These are phyloP conservation scores for Exophiala dermatitidis DNA, from an alignment of 2,329 filamentous ascomycete species.

Conservation along the genomic window DNA sequence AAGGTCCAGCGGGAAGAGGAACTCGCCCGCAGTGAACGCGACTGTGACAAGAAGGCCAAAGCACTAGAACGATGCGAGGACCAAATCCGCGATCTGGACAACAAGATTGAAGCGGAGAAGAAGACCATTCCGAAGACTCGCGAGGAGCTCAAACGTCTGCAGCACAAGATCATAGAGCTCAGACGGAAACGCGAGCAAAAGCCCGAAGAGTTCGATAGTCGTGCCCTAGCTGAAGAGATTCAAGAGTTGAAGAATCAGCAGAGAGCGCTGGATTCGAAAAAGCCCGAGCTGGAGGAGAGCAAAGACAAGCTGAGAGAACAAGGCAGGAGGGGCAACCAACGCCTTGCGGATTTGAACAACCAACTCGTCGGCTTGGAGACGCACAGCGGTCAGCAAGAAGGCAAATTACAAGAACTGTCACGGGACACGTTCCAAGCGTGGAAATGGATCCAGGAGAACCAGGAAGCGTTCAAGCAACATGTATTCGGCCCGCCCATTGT, in stretches of 20 bases:
- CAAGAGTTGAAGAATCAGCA: constrained; percentile 11
- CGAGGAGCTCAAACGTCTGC: constrained; percentile 45
- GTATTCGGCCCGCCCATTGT: constrained; percentile 77
- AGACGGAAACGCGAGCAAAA: constrained; percentile 56
- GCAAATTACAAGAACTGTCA: constrained; percentile 55
- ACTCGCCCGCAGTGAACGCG: constrained; percentile 40
- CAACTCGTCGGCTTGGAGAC: constrained; percentile 60
- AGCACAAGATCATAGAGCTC: constrained; percentile 55
- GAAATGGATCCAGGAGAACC: constrained; percentile 73
- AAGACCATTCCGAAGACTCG: constrained; percentile 47
- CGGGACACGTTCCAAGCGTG: constrained; percentile 63
- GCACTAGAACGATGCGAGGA: constrained; percentile 37
- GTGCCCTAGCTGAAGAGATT: constrained; percentile 17
- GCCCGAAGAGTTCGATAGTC: constrained; percentile 57
- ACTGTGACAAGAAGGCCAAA: constrained; percentile 30
- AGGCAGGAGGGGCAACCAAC: constrained; percentile 32
- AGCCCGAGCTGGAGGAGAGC: constrained; percentile 26
- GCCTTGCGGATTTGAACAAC: constrained; percentile 38
- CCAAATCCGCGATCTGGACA: constrained; percentile 33
- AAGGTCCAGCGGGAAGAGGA: constrained; percentile 48
- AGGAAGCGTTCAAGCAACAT: constrained; percentile 60
- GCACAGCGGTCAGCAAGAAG: constrained; percentile 65
- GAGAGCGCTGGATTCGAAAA: constrained; percentile 36
- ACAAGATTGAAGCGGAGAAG: constrained; percentile 45
- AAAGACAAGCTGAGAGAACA: constrained; percentile 34